phyloP scores from a whole-genome alignment of 108 stramenopile genomes.

The Poteriospumella lacustris region DNA sequence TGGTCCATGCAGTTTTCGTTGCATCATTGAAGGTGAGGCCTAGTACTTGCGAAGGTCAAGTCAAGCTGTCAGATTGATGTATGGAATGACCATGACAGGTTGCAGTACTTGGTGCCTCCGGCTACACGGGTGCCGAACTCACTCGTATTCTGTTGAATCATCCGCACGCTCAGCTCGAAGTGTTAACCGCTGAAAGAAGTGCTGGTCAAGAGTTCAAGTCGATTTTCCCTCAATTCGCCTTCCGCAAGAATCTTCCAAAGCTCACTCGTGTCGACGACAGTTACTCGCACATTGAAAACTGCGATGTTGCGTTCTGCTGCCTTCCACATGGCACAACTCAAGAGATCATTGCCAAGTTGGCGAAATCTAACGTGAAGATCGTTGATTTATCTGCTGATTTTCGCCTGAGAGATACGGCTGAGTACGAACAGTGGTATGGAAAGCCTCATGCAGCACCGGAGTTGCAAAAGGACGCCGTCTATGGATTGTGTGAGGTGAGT shows the following conservation, averaged over 20 bases:
- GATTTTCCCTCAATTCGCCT: slow-evolving; percentile 45
- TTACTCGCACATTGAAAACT: slow-evolving; percentile 39
- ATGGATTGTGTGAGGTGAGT: slow-evolving; percentile 51
- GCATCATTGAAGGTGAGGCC: too few relatives aligned
- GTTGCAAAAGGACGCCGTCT: slow-evolving; percentile 50
- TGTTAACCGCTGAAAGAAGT: slow-evolving; percentile 44
- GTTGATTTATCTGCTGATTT: slow-evolving; percentile 52
- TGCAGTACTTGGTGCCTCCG: slow-evolving; percentile 48
- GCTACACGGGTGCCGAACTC: slow-evolving; percentile 53
- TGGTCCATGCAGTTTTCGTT: too few relatives aligned
- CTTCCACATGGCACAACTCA: slow-evolving; percentile 53
- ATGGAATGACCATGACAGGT: slow-evolving; percentile 23
- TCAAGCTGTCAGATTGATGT: too few relatives aligned
- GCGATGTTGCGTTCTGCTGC: slow-evolving; percentile 52
- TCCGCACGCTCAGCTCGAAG: slow-evolving; percentile 37
- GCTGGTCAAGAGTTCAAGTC: slow-evolving; percentile 38
- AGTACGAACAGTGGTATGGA: slow-evolving; percentile 50
- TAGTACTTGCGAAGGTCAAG: too few relatives aligned
- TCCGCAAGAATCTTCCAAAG: slow-evolving; percentile 33
- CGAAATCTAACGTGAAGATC: slow-evolving; percentile 40
- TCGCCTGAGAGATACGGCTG: slow-evolving; percentile 35
- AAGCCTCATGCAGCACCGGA: slow-evolving; percentile 47
- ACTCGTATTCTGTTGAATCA: slow-evolving; percentile 43
- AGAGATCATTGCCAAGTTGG: slow-evolving; percentile 43
- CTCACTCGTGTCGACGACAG: slow-evolving; percentile 45